These are phyloP conservation scores for Hysterangium stoloniferum DNA, from an alignment of 768 basidiomycete genomes.

Conservation along the genomic window DNA sequence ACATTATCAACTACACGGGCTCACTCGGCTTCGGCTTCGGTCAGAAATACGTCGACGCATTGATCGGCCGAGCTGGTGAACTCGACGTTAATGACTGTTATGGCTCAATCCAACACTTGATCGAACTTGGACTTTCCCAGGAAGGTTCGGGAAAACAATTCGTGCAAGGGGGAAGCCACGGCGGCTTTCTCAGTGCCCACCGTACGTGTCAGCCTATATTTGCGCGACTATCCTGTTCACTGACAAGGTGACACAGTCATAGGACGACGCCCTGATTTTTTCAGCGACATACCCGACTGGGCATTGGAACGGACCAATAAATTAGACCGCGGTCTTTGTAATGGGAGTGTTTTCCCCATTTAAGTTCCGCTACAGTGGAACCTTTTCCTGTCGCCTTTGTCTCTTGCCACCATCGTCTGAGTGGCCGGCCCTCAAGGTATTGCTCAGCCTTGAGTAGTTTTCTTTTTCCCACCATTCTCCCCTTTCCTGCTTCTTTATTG, in stretches of 20 bases:
- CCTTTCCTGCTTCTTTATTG: no score
- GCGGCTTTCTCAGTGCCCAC: conserved; percentile 56
- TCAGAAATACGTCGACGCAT: conserved; percentile 43
- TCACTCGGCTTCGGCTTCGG: conserved; percentile 56
- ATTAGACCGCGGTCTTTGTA: no score
- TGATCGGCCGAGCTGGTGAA: conserved; percentile 53
- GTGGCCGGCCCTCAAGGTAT: no score
- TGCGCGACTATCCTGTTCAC: background rate
- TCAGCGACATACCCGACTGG: conserved; percentile 71
- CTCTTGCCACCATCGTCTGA: no score
- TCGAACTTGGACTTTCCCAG: conserved; percentile 40
- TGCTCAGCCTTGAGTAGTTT: no score
- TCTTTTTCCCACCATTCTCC: no score
- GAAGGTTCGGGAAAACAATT: conserved; percentile 44
- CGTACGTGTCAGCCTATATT: conserved; percentile 31
- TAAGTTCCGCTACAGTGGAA: no score
- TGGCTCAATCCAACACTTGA: conserved; percentile 42
- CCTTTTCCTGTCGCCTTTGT: no score
- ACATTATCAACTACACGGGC: conserved; percentile 60
- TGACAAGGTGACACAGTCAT: conserved; percentile 37
- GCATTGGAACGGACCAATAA: no score
- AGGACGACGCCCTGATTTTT: conserved; percentile 52
- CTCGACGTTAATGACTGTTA: conserved; percentile 63
- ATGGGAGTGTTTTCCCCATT: no score
- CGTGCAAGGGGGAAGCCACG: conserved; percentile 61